phyloP scores from a whole-genome alignment of 2,329 filamentous ascomycete species.

The Ophiocordyceps australis region DNA sequence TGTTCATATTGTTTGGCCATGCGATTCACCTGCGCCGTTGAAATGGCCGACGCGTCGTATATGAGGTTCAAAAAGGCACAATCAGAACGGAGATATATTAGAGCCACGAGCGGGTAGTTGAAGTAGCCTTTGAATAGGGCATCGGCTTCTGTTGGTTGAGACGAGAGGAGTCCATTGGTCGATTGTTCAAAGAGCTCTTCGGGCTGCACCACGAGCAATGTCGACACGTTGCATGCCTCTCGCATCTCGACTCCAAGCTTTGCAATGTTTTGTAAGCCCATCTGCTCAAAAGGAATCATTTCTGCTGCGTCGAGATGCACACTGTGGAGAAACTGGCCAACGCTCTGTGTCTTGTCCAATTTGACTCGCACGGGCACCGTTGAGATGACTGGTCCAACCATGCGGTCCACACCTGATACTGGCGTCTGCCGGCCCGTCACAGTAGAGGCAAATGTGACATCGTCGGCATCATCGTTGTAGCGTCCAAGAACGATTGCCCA shows the following conservation, averaged over 20 bases:
- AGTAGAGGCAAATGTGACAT: not conserved
- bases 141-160: not conserved
- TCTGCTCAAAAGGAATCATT: slow-evolving; percentile 1
- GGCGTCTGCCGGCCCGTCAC: not conserved
- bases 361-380: not conserved
- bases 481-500: slow-evolving; percentile 1
- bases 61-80: not conserved
- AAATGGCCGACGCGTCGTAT: not conserved
- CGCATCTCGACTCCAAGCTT: not conserved
- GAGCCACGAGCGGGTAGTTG: slow-evolving; percentile 2
- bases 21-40: not conserved
- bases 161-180: not conserved
- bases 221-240: not conserved
- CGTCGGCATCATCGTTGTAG: slow-evolving; percentile 1
- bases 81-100: not conserved
- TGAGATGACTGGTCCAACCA: not conserved
- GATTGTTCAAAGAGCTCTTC: not conserved
- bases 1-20: not conserved
- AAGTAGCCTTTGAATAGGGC: slow-evolving; percentile 1
- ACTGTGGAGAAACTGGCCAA: not conserved
- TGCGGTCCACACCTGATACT: not conserved
- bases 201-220: not conserved
- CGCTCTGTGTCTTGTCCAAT: not conserved
- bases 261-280: slow-evolving; percentile 1
- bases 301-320: slow-evolving; percentile 3